Evolutionary conservation across 2,329 filamentous ascomycete species (phyloP), one percentile per base, ranked within the genome.

Genomic region (Colletotrichum orbiculare): DNA sequence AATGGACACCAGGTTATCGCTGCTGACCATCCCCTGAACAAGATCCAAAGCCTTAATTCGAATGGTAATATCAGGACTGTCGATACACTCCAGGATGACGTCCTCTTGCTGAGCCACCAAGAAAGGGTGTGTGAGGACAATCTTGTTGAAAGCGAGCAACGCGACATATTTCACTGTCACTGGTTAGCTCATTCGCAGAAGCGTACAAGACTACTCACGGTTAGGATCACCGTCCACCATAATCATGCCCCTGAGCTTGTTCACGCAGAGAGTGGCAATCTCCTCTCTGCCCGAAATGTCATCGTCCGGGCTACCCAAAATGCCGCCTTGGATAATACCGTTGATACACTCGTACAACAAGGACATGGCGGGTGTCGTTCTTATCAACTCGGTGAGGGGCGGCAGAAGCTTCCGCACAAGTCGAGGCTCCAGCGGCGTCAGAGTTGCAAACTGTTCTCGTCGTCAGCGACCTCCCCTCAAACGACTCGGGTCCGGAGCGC

Each of bases 301-400:
- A 69, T 25, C 25, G 25, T 94, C 93, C 35, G 90, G 89, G 48
- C 90, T 92, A 38, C 93, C 92, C 54, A 99, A 82, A 62, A 99
- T 97, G 0, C 96, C 96, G 35, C 96, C 96, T 75, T 97, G 94
- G 64, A 99, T 97, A 68, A 99, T 97, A 33, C 96, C 96, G 76
- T 97, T 97, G 78, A 99, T 97, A 74, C 96, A 99, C 78, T 99
- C 96, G 72, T 99, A 99, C 6, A 98, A 81, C 35, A 99, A 80
- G n/a, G 96, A 98, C 96, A 98, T 98, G 35, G 96, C 96, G 6
- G 92, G 91, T 0, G 96, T 99, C 1, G 94, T 97, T 71, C 93
- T 91, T 69, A 99, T 98, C 52, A 99, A 91, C 70, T 92, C 93
- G 1, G 94, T 97, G 66, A 99, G 81, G 13, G 96, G 96, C 8